Evolutionary conservation across 768 basidiomycete genomes (phyloP).

Genomic region (Panaeolus cyanescens): DNA sequence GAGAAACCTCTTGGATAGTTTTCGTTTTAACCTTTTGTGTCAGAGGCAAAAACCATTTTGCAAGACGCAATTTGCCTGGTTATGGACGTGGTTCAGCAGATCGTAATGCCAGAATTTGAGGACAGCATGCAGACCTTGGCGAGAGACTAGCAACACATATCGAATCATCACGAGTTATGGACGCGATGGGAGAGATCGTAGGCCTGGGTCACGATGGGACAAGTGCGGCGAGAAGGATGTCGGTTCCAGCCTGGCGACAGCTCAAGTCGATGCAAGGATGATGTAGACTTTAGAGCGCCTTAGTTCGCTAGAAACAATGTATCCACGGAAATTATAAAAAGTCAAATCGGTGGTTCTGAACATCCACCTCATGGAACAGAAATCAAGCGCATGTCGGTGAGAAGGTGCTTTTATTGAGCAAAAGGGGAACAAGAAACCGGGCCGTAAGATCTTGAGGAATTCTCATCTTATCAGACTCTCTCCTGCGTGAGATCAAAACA

Average conservation of each 20-base stretch:
- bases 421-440: too few species aligned
- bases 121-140: constrained; percentile 68
- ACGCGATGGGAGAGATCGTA: background rate
- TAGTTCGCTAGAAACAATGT: too few species aligned
- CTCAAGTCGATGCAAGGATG: too few species aligned
- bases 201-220: background rate
- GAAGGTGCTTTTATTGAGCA: background rate
- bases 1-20: constrained; percentile 95
- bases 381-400: too few species aligned
- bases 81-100: background rate
- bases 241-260: too few species aligned
- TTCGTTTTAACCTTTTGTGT: constrained; percentile 80
- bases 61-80: constrained; percentile 87
- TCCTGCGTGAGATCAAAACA: background rate
- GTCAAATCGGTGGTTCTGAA: too few species aligned
- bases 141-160: constrained; percentile 91
- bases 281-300: too few species aligned
- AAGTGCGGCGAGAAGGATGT: too few species aligned
- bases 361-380: too few species aligned
- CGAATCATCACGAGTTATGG: constrained; percentile 63
- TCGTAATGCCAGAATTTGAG: background rate
- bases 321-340: too few species aligned
- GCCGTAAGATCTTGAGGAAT: background rate
- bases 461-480: background rate
- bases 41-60: constrained; percentile 95